A percentile compares a stretch with the other conserved stretches of the same genome.
These are phyloP conservation scores for Williopsis jadinii DNA, from an alignment of 1,139 yeast genomes.

Conservation along the genomic window DNA sequence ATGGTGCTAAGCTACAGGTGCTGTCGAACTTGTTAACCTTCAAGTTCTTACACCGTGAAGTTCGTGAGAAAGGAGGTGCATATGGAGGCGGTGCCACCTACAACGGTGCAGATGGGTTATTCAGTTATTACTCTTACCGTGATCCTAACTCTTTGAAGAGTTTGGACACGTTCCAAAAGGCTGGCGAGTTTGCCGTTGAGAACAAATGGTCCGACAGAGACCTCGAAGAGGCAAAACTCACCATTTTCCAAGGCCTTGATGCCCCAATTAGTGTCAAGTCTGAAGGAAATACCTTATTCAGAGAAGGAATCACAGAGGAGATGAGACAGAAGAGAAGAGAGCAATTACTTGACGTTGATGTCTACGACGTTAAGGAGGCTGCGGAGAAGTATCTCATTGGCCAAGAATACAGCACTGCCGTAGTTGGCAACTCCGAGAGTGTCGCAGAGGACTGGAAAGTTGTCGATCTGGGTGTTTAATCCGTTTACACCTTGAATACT, in stretches of 20 bases:
- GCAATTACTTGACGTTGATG: constrained; percentile 54
- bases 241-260: constrained; percentile 86
- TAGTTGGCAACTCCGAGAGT: constrained; percentile 17
- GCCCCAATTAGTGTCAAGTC: constrained; percentile 79
- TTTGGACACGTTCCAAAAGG: constrained; percentile 49
- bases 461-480: constrained; percentile 13
- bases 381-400: constrained; percentile 49
- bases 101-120: constrained; percentile 74
- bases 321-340: constrained; percentile 79
- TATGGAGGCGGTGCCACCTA: constrained; percentile 93
- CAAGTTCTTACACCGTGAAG: constrained; percentile 79
- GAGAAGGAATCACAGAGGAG: constrained; percentile 68
- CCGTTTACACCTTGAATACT: neutral
- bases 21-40: constrained; percentile 76
- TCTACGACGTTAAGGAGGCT: constrained; percentile 57
- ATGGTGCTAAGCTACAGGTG: constrained; percentile 82
- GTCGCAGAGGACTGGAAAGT: constrained; percentile 14
- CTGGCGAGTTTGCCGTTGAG: constrained; percentile 50
- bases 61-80: constrained; percentile 95
- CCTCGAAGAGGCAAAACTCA: constrained; percentile 81
- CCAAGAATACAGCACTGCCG: constrained; percentile 14
- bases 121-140: constrained; percentile 83
- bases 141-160: constrained; percentile 85
- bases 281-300: constrained; percentile 66
- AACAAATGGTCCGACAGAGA: constrained; percentile 51